Evolutionary conservation across 2,329 filamentous ascomycete genomes (phyloP).

Genomic region (Colletotrichum higginsianum): DNA sequence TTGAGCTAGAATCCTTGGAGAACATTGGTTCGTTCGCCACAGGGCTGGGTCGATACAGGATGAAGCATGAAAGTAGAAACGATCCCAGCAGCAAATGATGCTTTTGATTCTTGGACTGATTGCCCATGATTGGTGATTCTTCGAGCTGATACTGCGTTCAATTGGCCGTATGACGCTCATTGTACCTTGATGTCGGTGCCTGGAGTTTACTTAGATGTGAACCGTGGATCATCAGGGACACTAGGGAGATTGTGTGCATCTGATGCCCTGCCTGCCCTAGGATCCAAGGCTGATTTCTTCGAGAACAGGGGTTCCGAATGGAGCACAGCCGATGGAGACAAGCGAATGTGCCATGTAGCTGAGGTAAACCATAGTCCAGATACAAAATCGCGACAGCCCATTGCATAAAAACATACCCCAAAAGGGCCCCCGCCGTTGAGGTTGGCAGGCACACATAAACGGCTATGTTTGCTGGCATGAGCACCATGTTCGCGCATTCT

Average conservation of each 20-base stretch:
- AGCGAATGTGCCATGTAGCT: neutral
- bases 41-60: neutral
- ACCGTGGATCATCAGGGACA: neutral
- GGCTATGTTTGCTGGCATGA: neutral
- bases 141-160: neutral
- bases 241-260: neutral
- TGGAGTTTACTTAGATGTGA: neutral
- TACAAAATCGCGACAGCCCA: too few species aligned
- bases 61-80: neutral
- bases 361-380: too few species aligned
- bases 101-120: neutral
- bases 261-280: neutral
- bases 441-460: too few species aligned
- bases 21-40: rapidly evolving
- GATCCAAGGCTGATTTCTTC: neutral
- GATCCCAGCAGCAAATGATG: neutral
- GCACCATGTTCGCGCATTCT: too few species aligned
- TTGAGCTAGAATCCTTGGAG: neutral
- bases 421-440: too few species aligned
- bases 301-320: neutral
- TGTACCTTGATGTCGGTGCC: neutral
- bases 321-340: neutral
- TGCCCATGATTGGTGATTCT: neutral
- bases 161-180: neutral
- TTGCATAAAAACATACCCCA: too few species aligned